A percentile compares a stretch with the other conserved stretches of the same genome.
Evolutionary conservation across 2,329 filamentous ascomycete species (phyloP).

Genomic region (Hirsutella minnesotensis): DNA sequence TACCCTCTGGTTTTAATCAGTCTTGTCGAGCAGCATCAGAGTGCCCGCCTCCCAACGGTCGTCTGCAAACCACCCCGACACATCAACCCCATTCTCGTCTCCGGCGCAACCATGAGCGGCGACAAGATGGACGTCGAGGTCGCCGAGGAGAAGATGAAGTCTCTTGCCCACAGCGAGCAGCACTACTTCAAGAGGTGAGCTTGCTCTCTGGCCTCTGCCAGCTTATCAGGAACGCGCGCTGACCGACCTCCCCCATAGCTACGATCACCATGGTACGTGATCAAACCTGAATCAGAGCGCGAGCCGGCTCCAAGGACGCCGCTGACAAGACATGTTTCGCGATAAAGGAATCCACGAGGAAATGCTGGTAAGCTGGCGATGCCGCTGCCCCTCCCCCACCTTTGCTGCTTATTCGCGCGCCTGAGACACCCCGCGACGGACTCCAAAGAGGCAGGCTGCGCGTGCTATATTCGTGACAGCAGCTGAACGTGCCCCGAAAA

Average conservation of each 20-base stretch:
- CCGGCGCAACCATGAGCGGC: conserved; percentile 29
- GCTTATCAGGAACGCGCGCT: conserved; percentile 14
- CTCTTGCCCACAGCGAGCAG: conserved; percentile 87
- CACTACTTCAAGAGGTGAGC: conserved; percentile 95
- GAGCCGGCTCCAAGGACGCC: background rate
- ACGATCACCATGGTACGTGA: conserved; percentile 83
- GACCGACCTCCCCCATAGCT: conserved; percentile 43
- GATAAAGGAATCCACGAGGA: conserved; percentile 85
- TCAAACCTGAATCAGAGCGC: too few species aligned
- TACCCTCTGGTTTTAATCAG: too few species aligned
- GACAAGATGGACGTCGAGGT: conserved; percentile 47
- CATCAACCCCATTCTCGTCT: too few species aligned
- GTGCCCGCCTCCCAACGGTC: too few species aligned
- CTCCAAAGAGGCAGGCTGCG: background rate
- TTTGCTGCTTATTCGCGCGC: background rate
- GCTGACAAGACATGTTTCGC: background rate
- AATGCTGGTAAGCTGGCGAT: conserved; percentile 67
- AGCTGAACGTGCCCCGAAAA: background rate
- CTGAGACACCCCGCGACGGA: background rate
- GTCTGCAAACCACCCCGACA: too few species aligned
- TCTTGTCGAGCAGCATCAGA: too few species aligned
- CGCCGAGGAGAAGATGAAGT: conserved; percentile 52
- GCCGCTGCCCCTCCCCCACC: background rate
- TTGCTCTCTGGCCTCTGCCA: background rate
- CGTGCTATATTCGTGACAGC: conserved; percentile 2